Conservation (phyloP, 495 filamentous ascomycete species). For the Hyphodiscus hymeniophilus region DNA sequence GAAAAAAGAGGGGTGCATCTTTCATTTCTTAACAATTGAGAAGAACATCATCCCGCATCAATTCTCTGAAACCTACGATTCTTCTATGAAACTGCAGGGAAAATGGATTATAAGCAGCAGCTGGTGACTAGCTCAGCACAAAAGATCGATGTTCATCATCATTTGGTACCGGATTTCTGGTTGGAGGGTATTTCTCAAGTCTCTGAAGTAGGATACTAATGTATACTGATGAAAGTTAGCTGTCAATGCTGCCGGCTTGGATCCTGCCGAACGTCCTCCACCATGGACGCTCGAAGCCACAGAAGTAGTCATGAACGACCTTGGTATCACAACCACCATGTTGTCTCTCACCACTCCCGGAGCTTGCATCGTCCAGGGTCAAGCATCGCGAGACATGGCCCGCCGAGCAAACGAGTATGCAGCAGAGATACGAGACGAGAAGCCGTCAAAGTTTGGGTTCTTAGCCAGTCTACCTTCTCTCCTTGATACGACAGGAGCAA, state of each 20-base stretch:
- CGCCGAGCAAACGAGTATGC: conserved; percentile 33
- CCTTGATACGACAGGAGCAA: conserved; percentile 32
- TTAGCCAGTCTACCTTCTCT: conserved; percentile 42
- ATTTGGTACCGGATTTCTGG: neutral
- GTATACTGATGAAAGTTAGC: neutral
- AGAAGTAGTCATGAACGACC: conserved; percentile 28
- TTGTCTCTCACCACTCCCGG: conserved; percentile 30
- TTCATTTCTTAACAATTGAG: no score
- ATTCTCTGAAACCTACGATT: no score
- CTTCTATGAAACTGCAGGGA: no score
- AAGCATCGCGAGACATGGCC: conserved; percentile 25
- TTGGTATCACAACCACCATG: conserved; percentile 33
- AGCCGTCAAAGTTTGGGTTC: conserved; percentile 36
- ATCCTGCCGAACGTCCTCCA: neutral
- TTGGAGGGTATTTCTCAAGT: neutral
- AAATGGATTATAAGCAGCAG: neutral
- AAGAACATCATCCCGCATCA: no score
- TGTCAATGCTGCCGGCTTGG: neutral
- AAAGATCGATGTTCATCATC: neutral
- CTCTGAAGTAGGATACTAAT: neutral
- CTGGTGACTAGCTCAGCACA: neutral
- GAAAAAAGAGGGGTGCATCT: no score
- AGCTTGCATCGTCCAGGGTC: neutral
- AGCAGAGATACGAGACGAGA: conserved; percentile 28
- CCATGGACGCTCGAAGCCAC: neutral